phyloP scores from a whole-genome alignment of 139 green algal genomes.

The Asterochloris erici region DNA sequence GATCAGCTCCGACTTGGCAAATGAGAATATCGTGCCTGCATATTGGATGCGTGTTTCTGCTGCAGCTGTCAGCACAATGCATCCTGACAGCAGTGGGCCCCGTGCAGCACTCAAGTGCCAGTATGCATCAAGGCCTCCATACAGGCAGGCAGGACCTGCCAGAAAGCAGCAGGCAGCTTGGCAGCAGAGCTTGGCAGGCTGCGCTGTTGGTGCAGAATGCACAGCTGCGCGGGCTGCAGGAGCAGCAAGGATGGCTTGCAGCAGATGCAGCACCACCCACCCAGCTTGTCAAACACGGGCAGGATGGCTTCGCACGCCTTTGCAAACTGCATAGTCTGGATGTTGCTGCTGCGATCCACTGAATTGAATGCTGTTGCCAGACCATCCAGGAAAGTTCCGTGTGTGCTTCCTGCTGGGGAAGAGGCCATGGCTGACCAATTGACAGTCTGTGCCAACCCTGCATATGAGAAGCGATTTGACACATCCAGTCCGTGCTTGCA shows the following conservation, averaged over 20 bases:
- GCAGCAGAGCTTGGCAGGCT: too few relatives aligned
- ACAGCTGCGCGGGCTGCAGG: neutral
- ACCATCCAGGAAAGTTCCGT: constrained; percentile 15
- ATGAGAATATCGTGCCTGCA: constrained; percentile 29
- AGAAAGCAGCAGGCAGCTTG: neutral
- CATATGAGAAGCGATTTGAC: too few relatives aligned
- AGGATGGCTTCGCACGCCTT: constrained; percentile 28
- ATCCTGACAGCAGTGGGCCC: neutral
- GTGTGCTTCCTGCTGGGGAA: neutral
- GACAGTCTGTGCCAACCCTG: neutral
- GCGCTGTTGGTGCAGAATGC: neutral
- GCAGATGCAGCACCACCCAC: constrained; percentile 1
- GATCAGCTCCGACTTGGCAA: constrained; percentile 27
- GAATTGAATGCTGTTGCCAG: constrained; percentile 13
- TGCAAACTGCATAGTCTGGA: constrained; percentile 30
- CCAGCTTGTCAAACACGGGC: constrained; percentile 42
- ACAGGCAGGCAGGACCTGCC: neutral
- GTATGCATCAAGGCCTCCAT: neutral
- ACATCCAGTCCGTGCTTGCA: too few relatives aligned
- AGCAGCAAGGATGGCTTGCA: neutral
- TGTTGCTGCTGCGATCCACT: neutral
- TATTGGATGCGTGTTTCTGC: neutral
- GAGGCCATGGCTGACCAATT: neutral
- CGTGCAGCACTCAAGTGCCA: too few relatives aligned
- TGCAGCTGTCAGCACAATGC: neutral